Evolutionary conservation across 257 asterid species (phyloP), one percentile per base, ranked within the genome.

Genomic region (Leptodermis oblonga): DNA sequence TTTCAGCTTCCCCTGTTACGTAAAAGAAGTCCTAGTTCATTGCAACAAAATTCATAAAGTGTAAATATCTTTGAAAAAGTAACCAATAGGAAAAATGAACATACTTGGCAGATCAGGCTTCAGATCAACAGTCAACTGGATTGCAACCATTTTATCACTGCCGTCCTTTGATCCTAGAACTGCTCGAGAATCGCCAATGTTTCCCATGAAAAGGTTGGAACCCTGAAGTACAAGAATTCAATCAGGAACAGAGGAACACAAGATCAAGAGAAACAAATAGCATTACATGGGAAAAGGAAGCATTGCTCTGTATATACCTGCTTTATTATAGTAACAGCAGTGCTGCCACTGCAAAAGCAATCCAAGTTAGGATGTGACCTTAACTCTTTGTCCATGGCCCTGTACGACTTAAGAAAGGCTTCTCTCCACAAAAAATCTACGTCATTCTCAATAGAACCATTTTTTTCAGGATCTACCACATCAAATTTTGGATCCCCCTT

Each of bases 321-420:
- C 78, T 91, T 93, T 59, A 91, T 75, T 17, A 93, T 69, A 17
- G 90, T 86, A 64, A 93, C 88, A n/a, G 96, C 95, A 49, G 99
- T 93, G 90, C 97, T 90, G 63, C 99, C 99, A 66, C 99, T 93
- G 82, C 99, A 93, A 74, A 90, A 93, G 87, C 97, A 93, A 82
- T 93, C 99, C 54, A 93, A 48, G 82, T 83, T 93, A 55, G 96
- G 89, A 73, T 89, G 94, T 31, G 96, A 88, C 83, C 92, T 87
- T 74, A 93, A 76, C 62, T 93, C 97, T 76, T 87, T 93, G 74
- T 93, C 99, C 99, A 93, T 93, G 30, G 94, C 85, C 83, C 88
- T 93, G 76, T 77, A 93, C 42, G 99, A 80, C 75, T 87, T 90
- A 15, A 93, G 89, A 76, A 90, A 89, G 75, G 99, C 91, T 82